Evolutionary conservation across 2,329 filamentous ascomycete genomes (phyloP), one percentile per base, ranked within the genome.

Genomic region (Exophiala lecanii-corni): DNA sequence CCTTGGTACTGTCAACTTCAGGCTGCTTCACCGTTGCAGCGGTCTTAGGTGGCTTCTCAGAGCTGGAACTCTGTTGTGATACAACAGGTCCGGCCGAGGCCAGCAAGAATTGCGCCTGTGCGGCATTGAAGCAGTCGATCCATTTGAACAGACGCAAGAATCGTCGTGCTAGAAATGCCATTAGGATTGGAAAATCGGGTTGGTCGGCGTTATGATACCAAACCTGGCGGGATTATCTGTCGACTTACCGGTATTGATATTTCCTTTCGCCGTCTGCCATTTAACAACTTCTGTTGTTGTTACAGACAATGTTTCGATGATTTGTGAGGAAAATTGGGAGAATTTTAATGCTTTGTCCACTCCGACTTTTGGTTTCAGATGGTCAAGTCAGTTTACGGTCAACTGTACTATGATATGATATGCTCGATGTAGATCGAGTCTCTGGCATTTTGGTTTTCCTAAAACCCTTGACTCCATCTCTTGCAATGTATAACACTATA

Each of bases 121-220:
- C 76, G 2, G 65, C 59, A 17, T 67, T 59, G 53, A 85, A 81
- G 36, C 70, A 72, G 34, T 79, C 77, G 39, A 84, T 63, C 59
- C 82, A 86, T 55, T 81, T 79, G 59, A 86, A 83, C 44, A 84
- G 67, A 9, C 84, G 78, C 58, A 87, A 73, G 62, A 77, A 80
- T 16, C 82, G 76, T 26, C 84, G 72, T 20, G 65, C 72, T 73
- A 32, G 2, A 4, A n/a, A n/a, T n/a, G n/a, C n/a, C n/a, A n/a
- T n/a, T n/a, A n/a, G n/a, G n/a, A n/a, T 7, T 15, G 2, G 2
- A 23, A 12, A 5, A 43, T 20, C 30, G 51, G 40, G 10, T 41
- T 39, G 25, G 19, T 10, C 36, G 39, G 31, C 6, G 28, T 26
- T 44, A 36, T 36, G 5, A 58, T 60, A 40, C 55, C 41, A 73